These are phyloP conservation scores for Linum lewisii DNA, from an alignment of 345 rosid genomes.

Conservation along the genomic window DNA sequence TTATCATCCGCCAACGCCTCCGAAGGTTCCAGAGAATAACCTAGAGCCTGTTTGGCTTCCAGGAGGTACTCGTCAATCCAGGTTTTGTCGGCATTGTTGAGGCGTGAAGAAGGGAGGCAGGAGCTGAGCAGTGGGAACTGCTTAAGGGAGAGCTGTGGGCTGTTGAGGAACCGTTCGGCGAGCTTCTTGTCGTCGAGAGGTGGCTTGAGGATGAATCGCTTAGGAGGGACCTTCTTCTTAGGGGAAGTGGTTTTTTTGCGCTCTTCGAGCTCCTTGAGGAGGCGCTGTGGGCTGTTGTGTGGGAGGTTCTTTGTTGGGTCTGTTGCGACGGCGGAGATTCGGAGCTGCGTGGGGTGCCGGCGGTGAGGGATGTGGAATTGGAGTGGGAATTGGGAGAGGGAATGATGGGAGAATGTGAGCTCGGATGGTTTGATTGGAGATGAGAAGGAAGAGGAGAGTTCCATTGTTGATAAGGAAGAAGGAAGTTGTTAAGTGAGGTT, in stretches of 20 bases:
- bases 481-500: neutral
- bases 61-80: constrained; percentile 92
- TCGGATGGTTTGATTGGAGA: constrained; percentile 30
- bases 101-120: constrained; percentile 70
- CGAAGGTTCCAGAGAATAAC: constrained; percentile 68
- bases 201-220: constrained; percentile 59
- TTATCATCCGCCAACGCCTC: constrained; percentile 61
- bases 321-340: constrained; percentile 39
- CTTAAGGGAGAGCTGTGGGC: constrained; percentile 83
- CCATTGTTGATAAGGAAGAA: constrained; percentile 30
- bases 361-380: constrained; percentile 23
- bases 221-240: constrained; percentile 61
- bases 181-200: constrained; percentile 81
- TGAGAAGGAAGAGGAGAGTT: constrained; percentile 56
- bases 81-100: constrained; percentile 69
- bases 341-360: constrained; percentile 31
- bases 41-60: constrained; percentile 91
- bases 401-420: constrained; percentile 47
- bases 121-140: constrained; percentile 80
- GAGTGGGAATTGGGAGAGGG: constrained; percentile 39
- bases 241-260: constrained; percentile 60
- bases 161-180: constrained; percentile 64
- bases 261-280: constrained; percentile 86
- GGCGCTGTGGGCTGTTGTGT: constrained; percentile 69
- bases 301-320: constrained; percentile 57